phyloP scores from a whole-genome alignment of 345 rosid genomes.

The Eucalyptus polyanthemos region DNA sequence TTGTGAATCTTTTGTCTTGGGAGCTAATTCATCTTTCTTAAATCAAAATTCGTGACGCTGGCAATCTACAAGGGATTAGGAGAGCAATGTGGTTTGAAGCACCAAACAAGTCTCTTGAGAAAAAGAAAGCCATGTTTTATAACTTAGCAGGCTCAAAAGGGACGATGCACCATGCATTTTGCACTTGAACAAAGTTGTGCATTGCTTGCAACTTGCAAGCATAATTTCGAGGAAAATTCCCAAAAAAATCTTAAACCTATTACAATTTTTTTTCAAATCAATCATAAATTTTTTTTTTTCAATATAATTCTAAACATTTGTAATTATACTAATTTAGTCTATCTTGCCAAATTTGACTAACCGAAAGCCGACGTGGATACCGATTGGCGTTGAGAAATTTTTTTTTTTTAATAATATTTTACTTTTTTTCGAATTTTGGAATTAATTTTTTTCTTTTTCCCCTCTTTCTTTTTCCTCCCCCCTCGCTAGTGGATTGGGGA shows the following conservation, averaged over 20 bases:
- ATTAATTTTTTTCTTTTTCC: too few species aligned
- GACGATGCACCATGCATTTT: not conserved
- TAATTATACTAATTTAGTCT: too few species aligned
- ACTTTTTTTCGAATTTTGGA: too few species aligned
- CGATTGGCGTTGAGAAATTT: accelerated
- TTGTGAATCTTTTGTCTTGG: not conserved
- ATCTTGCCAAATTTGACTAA: accelerated
- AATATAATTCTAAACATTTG: too few species aligned
- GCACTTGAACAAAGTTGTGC: not conserved
- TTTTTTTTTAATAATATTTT: too few species aligned
- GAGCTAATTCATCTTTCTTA: not conserved
- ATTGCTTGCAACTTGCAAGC: not conserved
- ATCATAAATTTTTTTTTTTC: too few species aligned
- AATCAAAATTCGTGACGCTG: not conserved
- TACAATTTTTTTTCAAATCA: too few species aligned
- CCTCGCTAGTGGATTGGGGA: too few species aligned
- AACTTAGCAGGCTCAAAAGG: not conserved
- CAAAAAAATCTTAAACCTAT: too few species aligned
- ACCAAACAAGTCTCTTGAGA: not conserved
- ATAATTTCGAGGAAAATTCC: too few species aligned
- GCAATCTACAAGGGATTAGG: not conserved
- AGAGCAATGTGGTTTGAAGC: not conserved
- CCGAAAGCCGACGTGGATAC: accelerated
- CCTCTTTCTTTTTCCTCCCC: accelerated
- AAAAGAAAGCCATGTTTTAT: not conserved